A percentile compares a stretch with the other conserved stretches of the same genome.
These are phyloP conservation scores for Singerocomus rubriflavus DNA, from an alignment of 1,284 basidiomycete species.

Conservation along the genomic window DNA sequence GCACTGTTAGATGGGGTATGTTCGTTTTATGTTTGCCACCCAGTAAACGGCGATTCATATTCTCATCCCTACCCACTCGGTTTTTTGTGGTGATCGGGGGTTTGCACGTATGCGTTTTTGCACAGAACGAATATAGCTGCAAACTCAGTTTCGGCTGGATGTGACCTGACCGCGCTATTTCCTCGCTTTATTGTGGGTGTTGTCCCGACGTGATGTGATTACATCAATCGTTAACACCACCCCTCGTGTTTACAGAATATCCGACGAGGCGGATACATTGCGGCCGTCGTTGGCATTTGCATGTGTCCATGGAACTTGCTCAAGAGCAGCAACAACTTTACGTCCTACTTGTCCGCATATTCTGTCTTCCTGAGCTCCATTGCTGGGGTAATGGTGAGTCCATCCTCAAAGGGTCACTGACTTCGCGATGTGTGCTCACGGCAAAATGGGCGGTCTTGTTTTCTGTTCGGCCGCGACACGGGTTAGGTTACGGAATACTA, in stretches of 20 bases:
- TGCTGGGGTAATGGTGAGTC: slow-evolving; percentile 70
- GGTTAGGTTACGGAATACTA: slow-evolving; percentile 75
- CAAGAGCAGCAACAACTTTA: slow-evolving; percentile 73
- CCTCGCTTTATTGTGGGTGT: slow-evolving; percentile 70
- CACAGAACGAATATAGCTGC: slow-evolving; percentile 76
- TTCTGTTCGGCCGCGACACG: neutral
- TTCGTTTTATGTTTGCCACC: slow-evolving; percentile 4
- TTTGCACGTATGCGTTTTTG: neutral
- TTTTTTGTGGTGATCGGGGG: slow-evolving; percentile 7
- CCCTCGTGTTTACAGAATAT: slow-evolving; percentile 54
- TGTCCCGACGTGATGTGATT: neutral
- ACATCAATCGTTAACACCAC: slow-evolving; percentile 1
- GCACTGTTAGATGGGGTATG: slow-evolving; percentile 33
- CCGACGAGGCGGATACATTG: slow-evolving; percentile 78
- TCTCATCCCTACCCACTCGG: slow-evolving; percentile 1
- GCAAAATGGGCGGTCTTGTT: neutral
- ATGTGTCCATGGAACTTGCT: slow-evolving; percentile 83
- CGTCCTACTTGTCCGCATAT: slow-evolving; percentile 82
- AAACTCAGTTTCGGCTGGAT: slow-evolving; percentile 83
- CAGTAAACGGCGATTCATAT: slow-evolving; percentile 24
- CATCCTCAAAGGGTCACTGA: neutral
- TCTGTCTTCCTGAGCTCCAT: slow-evolving; percentile 82
- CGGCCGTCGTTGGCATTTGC: slow-evolving; percentile 69
- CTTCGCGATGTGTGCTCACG: neutral
- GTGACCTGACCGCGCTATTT: slow-evolving; percentile 78